These are phyloP conservation scores for Pneumocystis canis DNA, from an alignment of 1,139 yeast species.

Conservation along the genomic window DNA sequence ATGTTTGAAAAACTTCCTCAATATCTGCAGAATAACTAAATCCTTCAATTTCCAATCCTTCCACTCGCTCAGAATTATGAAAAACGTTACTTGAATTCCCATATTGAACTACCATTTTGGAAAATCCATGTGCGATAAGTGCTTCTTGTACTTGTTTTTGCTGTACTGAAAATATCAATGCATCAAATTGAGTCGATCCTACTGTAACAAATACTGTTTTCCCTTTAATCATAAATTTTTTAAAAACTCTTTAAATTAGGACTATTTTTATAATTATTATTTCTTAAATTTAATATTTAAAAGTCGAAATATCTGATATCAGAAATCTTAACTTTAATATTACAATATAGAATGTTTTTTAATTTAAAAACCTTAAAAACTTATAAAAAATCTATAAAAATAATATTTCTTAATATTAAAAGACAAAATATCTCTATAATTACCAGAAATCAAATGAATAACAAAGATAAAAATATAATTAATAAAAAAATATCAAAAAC, in stretches of 20 bases:
- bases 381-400: too few species aligned
- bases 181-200: slow-evolving; percentile 68
- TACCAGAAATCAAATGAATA: not conserved
- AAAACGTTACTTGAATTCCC: slow-evolving; percentile 37
- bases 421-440: not conserved
- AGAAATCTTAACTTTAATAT: too few species aligned
- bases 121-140: slow-evolving; percentile 28
- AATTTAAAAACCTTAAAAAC: too few species aligned
- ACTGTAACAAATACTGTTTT: slow-evolving; percentile 43
- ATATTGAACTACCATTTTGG: slow-evolving; percentile 45
- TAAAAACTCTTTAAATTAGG: not conserved
- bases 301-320: too few species aligned
- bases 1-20: slow-evolving; percentile 28
- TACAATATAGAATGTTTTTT: too few species aligned
- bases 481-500: not conserved
- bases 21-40: slow-evolving; percentile 30
- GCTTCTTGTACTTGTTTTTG: slow-evolving; percentile 27
- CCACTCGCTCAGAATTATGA: slow-evolving; percentile 11
- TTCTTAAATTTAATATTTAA: too few species aligned
- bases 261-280: not conserved
- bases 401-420: not conserved
- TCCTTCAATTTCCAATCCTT: slow-evolving; percentile 19
- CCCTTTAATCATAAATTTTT: not conserved
- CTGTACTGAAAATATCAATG: slow-evolving; percentile 34
- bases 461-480: not conserved